These are phyloP conservation scores for Hibiscus syriacus DNA, from an alignment of 345 rosid genomes.

Conservation along the genomic window DNA sequence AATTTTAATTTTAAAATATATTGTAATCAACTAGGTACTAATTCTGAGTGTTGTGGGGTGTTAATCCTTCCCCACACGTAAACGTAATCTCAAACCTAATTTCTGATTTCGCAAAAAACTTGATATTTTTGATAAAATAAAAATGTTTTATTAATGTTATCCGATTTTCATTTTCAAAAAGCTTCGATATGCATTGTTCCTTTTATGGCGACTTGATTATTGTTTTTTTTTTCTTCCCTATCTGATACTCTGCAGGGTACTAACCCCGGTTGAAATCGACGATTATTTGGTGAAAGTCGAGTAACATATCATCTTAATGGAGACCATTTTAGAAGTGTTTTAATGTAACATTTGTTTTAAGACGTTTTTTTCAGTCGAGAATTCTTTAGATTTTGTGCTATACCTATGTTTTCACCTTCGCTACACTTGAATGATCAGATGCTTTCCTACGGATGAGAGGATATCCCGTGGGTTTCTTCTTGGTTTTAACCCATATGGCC, in stretches of 20 bases:
- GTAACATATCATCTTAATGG: slow-evolving; percentile 20
- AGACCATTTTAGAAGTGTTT: neutral
- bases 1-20: too few relatives aligned
- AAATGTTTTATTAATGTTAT: too few relatives aligned
- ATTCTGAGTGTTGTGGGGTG: too few relatives aligned
- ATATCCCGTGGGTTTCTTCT: too few relatives aligned
- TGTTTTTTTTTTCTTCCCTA: too few relatives aligned
- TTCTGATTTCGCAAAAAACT: too few relatives aligned
- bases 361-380: neutral
- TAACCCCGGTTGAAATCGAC: slow-evolving; percentile 72
- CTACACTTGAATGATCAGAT: neutral
- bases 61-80: too few relatives aligned
- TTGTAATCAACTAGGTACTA: too few relatives aligned
- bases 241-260: slow-evolving; percentile 41
- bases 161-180: too few relatives aligned
- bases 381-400: neutral
- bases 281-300: slow-evolving; percentile 54
- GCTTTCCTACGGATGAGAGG: slow-evolving; percentile 31
- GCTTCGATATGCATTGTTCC: neutral
- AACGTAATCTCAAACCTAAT: too few relatives aligned
- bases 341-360: neutral
- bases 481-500: slow-evolving; percentile 42
- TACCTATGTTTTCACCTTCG: neutral
- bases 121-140: too few relatives aligned
- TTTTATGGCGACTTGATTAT: neutral